phyloP scores from a whole-genome alignment of 2,329 filamentous ascomycete genomes.

The Coccinonectria pachysandricola region DNA sequence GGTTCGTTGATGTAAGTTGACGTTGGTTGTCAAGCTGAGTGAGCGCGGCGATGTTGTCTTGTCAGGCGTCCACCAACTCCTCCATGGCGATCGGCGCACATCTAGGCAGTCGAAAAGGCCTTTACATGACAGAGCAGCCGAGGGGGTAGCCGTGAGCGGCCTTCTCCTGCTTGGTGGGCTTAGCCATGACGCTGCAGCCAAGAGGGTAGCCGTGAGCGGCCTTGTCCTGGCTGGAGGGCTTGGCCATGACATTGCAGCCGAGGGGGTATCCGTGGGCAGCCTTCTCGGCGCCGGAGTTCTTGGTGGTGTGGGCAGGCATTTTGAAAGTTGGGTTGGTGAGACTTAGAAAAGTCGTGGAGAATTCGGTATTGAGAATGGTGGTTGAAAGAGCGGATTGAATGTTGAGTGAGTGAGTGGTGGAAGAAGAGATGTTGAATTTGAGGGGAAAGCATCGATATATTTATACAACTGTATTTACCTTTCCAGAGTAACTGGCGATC shows the following conservation, averaged over 20 bases:
- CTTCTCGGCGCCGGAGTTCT: slow-evolving; percentile 16
- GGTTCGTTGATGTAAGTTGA: no score
- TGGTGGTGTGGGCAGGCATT: slow-evolving; percentile 25
- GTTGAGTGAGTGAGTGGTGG: slow-evolving; percentile 10
- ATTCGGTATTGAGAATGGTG: slow-evolving; percentile 17
- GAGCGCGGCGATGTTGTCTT: no score
- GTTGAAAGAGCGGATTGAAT: slow-evolving; percentile 12
- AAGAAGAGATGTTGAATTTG: slow-evolving; percentile 2
- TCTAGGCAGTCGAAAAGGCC: no score
- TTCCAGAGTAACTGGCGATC: neutral
- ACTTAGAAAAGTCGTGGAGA: slow-evolving; percentile 16
- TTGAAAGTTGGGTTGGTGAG: slow-evolving; percentile 18
- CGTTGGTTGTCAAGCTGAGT: no score
- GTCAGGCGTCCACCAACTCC: no score
- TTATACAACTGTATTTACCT: slow-evolving; percentile 10
- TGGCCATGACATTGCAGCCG: slow-evolving; percentile 21
- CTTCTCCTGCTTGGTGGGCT: slow-evolving; percentile 13
- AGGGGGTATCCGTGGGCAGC: slow-evolving; percentile 18
- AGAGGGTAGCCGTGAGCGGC: slow-evolving; percentile 18
- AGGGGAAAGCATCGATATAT: slow-evolving; percentile 2
- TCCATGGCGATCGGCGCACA: no score
- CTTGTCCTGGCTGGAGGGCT: no score
- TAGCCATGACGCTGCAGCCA: slow-evolving; percentile 21
- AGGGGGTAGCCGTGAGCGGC: slow-evolving; percentile 16
- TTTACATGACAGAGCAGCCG: slow-evolving; percentile 27